Evolutionary conservation across 805 yeast species (phyloP), one percentile per base, ranked within the genome.

Genomic region (Blastobotrys americana): DNA sequence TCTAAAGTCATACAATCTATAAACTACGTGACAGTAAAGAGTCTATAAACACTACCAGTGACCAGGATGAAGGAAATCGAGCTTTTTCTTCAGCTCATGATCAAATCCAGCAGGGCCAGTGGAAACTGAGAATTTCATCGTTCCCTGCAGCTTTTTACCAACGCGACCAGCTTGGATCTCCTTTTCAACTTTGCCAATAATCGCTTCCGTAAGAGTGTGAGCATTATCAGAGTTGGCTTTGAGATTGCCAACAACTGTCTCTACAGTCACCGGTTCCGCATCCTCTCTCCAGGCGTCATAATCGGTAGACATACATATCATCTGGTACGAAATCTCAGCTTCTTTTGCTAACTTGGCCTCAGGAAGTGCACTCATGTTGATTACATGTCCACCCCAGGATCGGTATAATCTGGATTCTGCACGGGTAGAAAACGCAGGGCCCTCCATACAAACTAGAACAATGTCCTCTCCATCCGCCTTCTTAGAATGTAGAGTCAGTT

Each of bases 251-350:
- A 93, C 88, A 35, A 93, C 96, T 3, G 95, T 84, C 68, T 89
- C 97, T n/a, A 93, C 97, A 5, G 97, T 89, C 39, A 93, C 99
- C 2, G 97, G 90, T 59, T 90, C 97, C 61, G 82, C 97, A 43
- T 77, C 78, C 57, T 83, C 95, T 61, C 88, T 84, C 99, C 99
- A 93, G 19, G 98, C 95, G 62, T 93, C 99, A 67, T 93, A 93
- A 65, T 93, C 99, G 3, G 99, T 93, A 1, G 95, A 82, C 99
- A 93, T 93, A 68, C 99, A 93, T 52, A 93, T 76, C 97, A 93
- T 93, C 67, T 90, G 97, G 68, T 93, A 93, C 22, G 95, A 75
- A 53, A 93, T 82, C 67, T 93, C 99, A 37, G 97, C 96, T 68
- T 93, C 99, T 60, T 94, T 78, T 3, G 99, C 98, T 52, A 93